Base-by-base conservation (phyloP, 2,329 filamentous ascomycete species). In the Myriosclerotinia curreyana region DNA sequence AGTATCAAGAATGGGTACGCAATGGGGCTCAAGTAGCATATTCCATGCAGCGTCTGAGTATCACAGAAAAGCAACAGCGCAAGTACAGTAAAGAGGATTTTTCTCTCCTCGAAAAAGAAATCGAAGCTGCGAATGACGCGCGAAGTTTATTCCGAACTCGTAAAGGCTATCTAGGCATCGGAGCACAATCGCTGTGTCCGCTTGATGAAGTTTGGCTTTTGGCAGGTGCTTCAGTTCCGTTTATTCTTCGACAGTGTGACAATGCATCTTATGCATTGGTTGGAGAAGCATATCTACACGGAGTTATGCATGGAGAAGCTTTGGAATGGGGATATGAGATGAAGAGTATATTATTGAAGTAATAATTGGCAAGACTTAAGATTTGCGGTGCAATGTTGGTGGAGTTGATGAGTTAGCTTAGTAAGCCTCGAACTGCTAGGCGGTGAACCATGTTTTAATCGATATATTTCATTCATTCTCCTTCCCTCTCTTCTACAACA, bases 301-400 rank as follows among this genome's bases (percentile, higher is more conserved):
- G 67, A 15, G 59, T 63, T 9, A 67, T 67, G 67, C 62, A 68
- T 49, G 66, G 66, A 22, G 66, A 67, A 56, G 64, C 52, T 8
- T 40, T 66, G 9, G 48, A 62, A 40, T 49, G 58, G 28, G 31
- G 28, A 8, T 14, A 14, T 20, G 42, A 48, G 15, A 17, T 58
- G 20, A 58, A 31, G 14, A 25, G n/a, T 38, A 34, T 58, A 48
- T 36, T 25, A 2, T 25, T 58, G 22, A 48, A 58, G 15, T 58
- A 58, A 20, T 7, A 4, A 17, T 8, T n/a, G 15, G 14, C 6
- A 36, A 20, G n/a, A 17, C 5, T 36, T 5, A 17, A 20, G n/a
- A 58, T 58, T 3, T 17, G 5, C 5, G 31, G n/a, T 36, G 9
- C 5, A n/a, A 25, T 14, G 3, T n/a, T 5, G 31, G n/a, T 36